Evolutionary conservation across 768 basidiomycete genomes (phyloP).

Genomic region (Pleurotus salmoneostramineus): DNA sequence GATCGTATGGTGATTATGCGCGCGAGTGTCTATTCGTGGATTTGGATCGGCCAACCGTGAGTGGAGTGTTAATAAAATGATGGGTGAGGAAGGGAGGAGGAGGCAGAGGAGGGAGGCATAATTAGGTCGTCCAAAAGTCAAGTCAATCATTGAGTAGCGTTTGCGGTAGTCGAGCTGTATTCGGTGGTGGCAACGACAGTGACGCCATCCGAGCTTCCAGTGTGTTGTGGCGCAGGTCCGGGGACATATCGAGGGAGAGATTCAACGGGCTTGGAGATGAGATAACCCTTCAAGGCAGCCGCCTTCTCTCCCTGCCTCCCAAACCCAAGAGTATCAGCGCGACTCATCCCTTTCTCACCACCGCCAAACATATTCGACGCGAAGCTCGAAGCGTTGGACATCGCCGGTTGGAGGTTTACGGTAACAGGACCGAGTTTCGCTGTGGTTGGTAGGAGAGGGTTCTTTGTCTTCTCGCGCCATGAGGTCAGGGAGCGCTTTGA

Average conservation of each 20-base stretch:
- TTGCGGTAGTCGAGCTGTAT: not conserved
- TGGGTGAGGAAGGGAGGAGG: not conserved
- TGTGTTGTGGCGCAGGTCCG: conserved; percentile 19
- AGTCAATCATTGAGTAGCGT: not conserved
- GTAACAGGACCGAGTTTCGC: conserved; percentile 30
- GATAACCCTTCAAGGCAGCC: conserved; percentile 62
- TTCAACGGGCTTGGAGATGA: conserved; percentile 56
- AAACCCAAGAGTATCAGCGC: conserved; percentile 58
- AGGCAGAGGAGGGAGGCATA: too few relatives aligned
- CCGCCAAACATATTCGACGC: conserved; percentile 7
- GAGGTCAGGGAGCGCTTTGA: conserved; percentile 60
- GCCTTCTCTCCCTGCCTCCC: conserved; percentile 79
- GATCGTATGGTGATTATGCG: too few relatives aligned
- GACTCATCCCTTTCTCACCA: conserved; percentile 10
- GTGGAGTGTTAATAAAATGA: too few relatives aligned
- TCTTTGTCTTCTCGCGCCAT: conserved; percentile 59
- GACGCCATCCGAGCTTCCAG: conserved; percentile 7
- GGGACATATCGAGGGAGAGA: conserved; percentile 50
- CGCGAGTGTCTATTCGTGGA: too few relatives aligned
- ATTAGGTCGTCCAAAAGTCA: too few relatives aligned
- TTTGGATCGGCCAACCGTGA: too few relatives aligned
- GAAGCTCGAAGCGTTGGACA: conserved; percentile 18
- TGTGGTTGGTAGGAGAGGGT: conserved; percentile 47
- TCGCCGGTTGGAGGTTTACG: conserved; percentile 26
- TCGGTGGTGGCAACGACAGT: conserved; percentile 3